Percentiles rank a stretch among this genome's conserved stretches.
phyloP scores from a whole-genome alignment of 768 basidiomycete genomes.

The Sutorius australiensis region DNA sequence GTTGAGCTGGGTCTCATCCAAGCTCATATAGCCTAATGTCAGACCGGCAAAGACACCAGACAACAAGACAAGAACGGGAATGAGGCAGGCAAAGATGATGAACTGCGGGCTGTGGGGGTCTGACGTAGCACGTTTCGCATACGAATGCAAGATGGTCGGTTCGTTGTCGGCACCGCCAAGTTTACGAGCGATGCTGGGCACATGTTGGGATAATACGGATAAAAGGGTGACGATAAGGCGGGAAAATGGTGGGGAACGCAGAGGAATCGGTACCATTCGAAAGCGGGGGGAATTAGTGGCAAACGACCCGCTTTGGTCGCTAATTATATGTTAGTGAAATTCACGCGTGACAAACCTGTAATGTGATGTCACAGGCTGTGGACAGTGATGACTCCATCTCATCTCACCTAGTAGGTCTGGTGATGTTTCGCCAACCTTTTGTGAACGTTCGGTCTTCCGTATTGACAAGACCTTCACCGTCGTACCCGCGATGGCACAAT shows the following conservation, averaged over 20 bases:
- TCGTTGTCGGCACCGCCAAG: constrained; percentile 10
- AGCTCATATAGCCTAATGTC: constrained; percentile 88
- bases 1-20: constrained; percentile 89
- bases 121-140: constrained; percentile 30
- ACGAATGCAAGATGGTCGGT: constrained; percentile 20
- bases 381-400: no score
- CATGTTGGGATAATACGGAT: constrained; percentile 45
- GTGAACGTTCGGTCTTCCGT: background rate
- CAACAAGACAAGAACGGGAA: constrained; percentile 77
- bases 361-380: no score
- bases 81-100: constrained; percentile 53
- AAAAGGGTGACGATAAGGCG: constrained; percentile 44
- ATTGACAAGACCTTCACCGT: background rate
- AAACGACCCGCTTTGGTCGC: background rate
- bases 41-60: constrained; percentile 90
- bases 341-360: background rate
- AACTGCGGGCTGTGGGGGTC: constrained; percentile 24
- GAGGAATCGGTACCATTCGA: constrained; percentile 40
- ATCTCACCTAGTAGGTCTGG: no score
- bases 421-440: constrained; percentile 3
- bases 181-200: constrained; percentile 35
- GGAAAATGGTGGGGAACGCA: constrained; percentile 35
- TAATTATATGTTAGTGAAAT: constrained; percentile 1
- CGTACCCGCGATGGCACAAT: constrained; percentile 8
- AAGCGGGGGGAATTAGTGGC: constrained; percentile 2